Base-by-base conservation (phyloP, 192 early-diverging fungal species). In the Coemansia sp. region DNA sequence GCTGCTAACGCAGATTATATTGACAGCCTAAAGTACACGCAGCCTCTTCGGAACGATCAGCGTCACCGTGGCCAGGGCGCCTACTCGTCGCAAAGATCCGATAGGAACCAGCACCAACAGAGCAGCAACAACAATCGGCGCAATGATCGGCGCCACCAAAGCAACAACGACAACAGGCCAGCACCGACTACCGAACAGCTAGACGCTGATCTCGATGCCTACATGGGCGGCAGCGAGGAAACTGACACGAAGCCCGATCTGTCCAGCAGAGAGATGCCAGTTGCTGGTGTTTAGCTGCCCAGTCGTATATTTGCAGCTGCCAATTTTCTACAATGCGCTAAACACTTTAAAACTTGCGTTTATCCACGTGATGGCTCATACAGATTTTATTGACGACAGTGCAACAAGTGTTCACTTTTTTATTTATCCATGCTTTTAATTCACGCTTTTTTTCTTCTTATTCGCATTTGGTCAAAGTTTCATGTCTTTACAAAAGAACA, bases 171-270 rank as follows among this genome's bases (percentile, higher is more conserved):
- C 32, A 41, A 44, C 48, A 38, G 65, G 15, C 6, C 62, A 10
- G 19, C 29, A 0, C 44, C 60, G 34, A 80, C 70, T 10, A 53
- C 54, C 14, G 67, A 74, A 41, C 56, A 80, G 34, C 76, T 80
- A 2, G 71, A 80, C 38, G 76, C 72, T 29, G 76, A 80, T 9
- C 65, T 80, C 43, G 76, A 80, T 36, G 55, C 67, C 22, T 80
- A 80, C 36, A 80, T 80, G 76, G 63, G 41, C 8, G 39, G 53
- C 35, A 37, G 22, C 24, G 43, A 56, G 18, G 44, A 21, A 14
- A 17, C n/a, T 34, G 35, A 18, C 54, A 62, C 35, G 34, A 15
- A 41, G 10, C 7, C 60, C 17, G 60, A 62, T 14, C 19, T 26
- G 50, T 26, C 37, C 15, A 32, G 33, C 54, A 37, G 32, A 18